These are phyloP conservation scores for Davidsoniella australis DNA, from an alignment of 2,329 filamentous ascomycete species.

Conservation along the genomic window DNA sequence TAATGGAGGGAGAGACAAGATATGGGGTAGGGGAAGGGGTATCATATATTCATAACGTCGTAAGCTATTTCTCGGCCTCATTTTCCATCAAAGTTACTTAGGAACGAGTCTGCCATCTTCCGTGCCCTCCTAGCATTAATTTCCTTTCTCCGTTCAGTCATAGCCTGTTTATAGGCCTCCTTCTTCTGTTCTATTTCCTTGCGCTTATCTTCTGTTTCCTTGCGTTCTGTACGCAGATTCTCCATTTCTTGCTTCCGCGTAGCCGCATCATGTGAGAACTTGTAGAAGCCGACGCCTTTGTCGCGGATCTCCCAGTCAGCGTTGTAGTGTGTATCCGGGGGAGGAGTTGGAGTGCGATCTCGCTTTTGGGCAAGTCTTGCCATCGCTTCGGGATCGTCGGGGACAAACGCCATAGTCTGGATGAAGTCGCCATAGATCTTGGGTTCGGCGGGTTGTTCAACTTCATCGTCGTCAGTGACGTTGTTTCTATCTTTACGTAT, in stretches of 20 bases:
- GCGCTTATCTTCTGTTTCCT: constrained; percentile 43
- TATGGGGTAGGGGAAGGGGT: too few relatives aligned
- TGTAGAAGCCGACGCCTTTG: constrained; percentile 83
- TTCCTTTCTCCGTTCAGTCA: constrained; percentile 45
- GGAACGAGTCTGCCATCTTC: constrained; percentile 55
- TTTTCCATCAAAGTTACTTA: constrained; percentile 30
- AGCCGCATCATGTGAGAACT: constrained; percentile 64
- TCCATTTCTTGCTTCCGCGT: constrained; percentile 55
- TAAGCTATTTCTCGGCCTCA: not conserved
- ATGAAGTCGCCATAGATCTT: constrained; percentile 70
- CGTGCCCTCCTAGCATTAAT: constrained; percentile 45
- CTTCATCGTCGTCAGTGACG: too few relatives aligned
- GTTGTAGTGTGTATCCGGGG: constrained; percentile 70
- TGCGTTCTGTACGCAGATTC: constrained; percentile 47
- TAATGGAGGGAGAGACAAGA: too few relatives aligned
- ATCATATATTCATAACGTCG: not conserved
- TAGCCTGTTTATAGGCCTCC: constrained; percentile 40
- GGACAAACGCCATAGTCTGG: constrained; percentile 68
- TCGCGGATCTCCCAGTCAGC: constrained; percentile 66
- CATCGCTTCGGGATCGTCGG: constrained; percentile 58
- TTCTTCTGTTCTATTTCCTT: constrained; percentile 35
- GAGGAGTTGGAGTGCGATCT: constrained; percentile 66
- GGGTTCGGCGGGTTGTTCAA: constrained; percentile 24
- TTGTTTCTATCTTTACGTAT: constrained; percentile 9
- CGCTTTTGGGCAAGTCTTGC: constrained; percentile 58